These are phyloP conservation scores for Coprinopsis cinerea DNA, from an alignment of 768 basidiomycete genomes.

Conservation along the genomic window DNA sequence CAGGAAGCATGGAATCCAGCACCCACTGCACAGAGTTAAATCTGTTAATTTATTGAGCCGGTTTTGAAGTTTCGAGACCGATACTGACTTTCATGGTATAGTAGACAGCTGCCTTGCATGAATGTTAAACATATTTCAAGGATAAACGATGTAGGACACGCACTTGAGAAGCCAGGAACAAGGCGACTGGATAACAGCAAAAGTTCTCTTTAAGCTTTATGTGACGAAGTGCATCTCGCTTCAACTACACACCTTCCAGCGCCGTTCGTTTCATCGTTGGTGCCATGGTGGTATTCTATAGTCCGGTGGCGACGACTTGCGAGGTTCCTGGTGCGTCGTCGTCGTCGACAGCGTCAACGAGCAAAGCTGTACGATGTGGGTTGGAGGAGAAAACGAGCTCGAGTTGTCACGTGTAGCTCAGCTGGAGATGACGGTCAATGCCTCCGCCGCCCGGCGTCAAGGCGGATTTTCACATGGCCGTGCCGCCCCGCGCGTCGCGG, in stretches of 20 bases:
- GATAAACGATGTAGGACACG: constrained; percentile 17
- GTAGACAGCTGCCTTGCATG: constrained; percentile 66
- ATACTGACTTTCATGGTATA: constrained; percentile 64
- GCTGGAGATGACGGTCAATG: too few relatives aligned
- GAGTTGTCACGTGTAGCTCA: too few relatives aligned
- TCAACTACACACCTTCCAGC: constrained; percentile 3
- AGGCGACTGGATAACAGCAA: constrained; percentile 34
- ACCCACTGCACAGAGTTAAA: constrained; percentile 76
- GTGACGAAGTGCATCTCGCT: background rate
- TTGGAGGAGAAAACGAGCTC: too few relatives aligned
- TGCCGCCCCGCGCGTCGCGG: too few relatives aligned
- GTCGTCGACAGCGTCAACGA: too few relatives aligned
- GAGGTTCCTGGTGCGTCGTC: too few relatives aligned
- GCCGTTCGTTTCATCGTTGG: constrained; percentile 9
- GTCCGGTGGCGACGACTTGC: too few relatives aligned
- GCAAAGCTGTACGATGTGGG: too few relatives aligned
- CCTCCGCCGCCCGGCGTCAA: too few relatives aligned
- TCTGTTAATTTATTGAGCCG: too few relatives aligned
- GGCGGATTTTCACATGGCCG: too few relatives aligned
- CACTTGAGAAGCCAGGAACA: constrained; percentile 48
- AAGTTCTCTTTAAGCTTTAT: background rate
- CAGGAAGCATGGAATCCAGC: constrained; percentile 44
- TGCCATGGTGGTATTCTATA: constrained; percentile 1
- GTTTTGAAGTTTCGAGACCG: background rate
- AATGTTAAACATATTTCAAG: constrained; percentile 16